phyloP scores from a whole-genome alignment of 176 grass and related monocot species.

The Eragrostis curvula region DNA sequence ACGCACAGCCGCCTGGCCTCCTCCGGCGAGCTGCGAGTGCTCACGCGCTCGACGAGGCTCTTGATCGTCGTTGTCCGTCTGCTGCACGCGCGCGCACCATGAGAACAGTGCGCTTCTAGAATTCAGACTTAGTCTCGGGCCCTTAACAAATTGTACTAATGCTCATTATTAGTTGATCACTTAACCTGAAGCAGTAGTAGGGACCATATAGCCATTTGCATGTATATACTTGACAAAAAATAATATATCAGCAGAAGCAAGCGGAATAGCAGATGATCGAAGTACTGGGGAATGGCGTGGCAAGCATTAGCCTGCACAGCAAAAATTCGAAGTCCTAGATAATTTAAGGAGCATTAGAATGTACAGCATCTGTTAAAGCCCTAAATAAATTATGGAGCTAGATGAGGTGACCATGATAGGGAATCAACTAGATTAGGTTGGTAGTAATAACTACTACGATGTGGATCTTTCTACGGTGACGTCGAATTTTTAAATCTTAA shows the following conservation, averaged over 20 bases:
- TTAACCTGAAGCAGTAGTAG: conserved; percentile 17
- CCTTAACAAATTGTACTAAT: conserved; percentile 27
- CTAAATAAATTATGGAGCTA: conserved; percentile 13
- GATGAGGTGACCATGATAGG: conserved; percentile 35
- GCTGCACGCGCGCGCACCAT: conserved; percentile 58
- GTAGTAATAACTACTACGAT: conserved; percentile 32
- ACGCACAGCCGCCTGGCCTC: conserved; percentile 9
- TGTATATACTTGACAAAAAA: neutral
- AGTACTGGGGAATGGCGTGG: conserved; percentile 49
- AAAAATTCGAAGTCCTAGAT: neutral
- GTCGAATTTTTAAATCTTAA: conserved; percentile 36
- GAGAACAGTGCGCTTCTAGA: conserved; percentile 56
- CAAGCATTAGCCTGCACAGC: conserved; percentile 35
- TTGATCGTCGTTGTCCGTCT: conserved; percentile 54
- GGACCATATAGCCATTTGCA: conserved; percentile 49
- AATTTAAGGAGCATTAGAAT: conserved; percentile 31
- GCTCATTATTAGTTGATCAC: conserved; percentile 41
- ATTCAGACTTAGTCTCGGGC: conserved; percentile 18
- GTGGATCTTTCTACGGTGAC: conserved; percentile 11
- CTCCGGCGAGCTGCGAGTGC: conserved; percentile 44
- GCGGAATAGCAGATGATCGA: conserved; percentile 17
- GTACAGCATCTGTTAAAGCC: conserved; percentile 39
- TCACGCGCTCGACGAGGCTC: conserved; percentile 46
- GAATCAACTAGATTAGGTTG: conserved; percentile 44
- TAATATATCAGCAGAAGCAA: conserved; percentile 28